Base-by-base conservation (phyloP, 2,329 filamentous ascomycete species). In the Ceratocystis eucalypticola region DNA sequence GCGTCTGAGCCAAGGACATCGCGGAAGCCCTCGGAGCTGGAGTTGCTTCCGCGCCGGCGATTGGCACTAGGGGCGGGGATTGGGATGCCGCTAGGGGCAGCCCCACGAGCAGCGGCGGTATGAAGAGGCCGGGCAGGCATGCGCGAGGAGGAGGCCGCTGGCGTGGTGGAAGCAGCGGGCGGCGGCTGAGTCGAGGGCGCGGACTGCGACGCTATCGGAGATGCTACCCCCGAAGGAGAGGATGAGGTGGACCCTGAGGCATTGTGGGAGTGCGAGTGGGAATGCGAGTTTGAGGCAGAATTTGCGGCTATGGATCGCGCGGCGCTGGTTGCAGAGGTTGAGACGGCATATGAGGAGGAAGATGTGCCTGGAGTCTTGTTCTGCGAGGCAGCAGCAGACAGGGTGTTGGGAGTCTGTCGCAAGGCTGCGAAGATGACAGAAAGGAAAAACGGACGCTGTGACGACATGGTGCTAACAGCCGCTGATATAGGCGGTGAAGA, bases 1-100 rank as follows among this genome's bases (percentile, higher is more conserved):
- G 89, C 91, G 70, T 92, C 88, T 1, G 83, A 82, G 1, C 86
- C 87, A 62, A 85, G 75, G 45, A 85, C 86, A 69, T 91, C 88
- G 64, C 87, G 79, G 74, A 91, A 91, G 1, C 88, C 88, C 72
- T 91, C 88, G 65, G 82, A 86, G 69, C 84, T 88, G 74, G 86
- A 89, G 70, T 91, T 88, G 70, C 87, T 90, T 30, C 88, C 88
- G 66, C 88, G 80, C 66, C 87, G 79, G 15, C 79, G 76, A 46
- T 66, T 55, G 57, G 63, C 22, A 37, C 65, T 66, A 30, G 70
- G 65, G 37, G 72, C 69, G 6, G 74, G 77, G 46, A 77, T 79
- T 45, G 79, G 78, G 20, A 80, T 78, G 64, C 67, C 69, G 20
- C 5, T 55, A 10, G 50, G 20, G 67, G 71, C 53, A 72, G 71